A percentile compares a stretch with the other conserved stretches of the same genome.
phyloP scores from a whole-genome alignment of 805 yeast genomes.

The Teunomyces pallodes region DNA sequence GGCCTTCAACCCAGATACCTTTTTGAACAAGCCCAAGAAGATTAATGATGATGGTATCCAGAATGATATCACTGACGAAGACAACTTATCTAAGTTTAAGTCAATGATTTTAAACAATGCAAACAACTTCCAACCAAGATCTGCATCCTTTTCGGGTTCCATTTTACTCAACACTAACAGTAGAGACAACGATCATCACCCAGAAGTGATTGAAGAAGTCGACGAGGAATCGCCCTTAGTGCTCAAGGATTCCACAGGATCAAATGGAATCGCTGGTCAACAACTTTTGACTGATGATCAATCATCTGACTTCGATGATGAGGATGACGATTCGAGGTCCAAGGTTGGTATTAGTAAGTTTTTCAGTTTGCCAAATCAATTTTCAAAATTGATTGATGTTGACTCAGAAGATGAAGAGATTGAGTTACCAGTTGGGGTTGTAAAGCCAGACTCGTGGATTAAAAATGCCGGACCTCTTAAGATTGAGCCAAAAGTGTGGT shows the following conservation, averaged over 20 bases:
- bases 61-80: constrained; percentile 47
- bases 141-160: constrained; percentile 40
- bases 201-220: constrained; percentile 8
- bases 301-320: constrained; percentile 30
- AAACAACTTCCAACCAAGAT: constrained; percentile 33
- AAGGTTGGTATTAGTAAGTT: constrained; percentile 17
- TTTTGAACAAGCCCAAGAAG: constrained; percentile 9
- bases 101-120: constrained; percentile 30
- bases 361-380: constrained; percentile 24
- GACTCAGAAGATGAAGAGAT: constrained; percentile 85
- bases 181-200: constrained; percentile 1
- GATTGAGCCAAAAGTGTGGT: constrained; percentile 97
- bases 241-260: constrained; percentile 4
- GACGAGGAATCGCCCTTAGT: constrained; percentile 5
- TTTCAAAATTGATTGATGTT: constrained; percentile 49
- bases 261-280: constrained; percentile 1
- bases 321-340: constrained; percentile 23
- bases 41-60: constrained; percentile 7
- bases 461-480: constrained; percentile 90
- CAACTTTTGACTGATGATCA: constrained; percentile 18
- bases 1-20: constrained; percentile 13
- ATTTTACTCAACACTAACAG: constrained; percentile 15
- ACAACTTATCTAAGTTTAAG: constrained; percentile 42
- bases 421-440: constrained; percentile 84
- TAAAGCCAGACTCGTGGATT: constrained; percentile 72